Evolutionary conservation across 2,329 filamentous ascomycete genomes (phyloP).

Genomic region (Magnaporthiopsis poae): DNA sequence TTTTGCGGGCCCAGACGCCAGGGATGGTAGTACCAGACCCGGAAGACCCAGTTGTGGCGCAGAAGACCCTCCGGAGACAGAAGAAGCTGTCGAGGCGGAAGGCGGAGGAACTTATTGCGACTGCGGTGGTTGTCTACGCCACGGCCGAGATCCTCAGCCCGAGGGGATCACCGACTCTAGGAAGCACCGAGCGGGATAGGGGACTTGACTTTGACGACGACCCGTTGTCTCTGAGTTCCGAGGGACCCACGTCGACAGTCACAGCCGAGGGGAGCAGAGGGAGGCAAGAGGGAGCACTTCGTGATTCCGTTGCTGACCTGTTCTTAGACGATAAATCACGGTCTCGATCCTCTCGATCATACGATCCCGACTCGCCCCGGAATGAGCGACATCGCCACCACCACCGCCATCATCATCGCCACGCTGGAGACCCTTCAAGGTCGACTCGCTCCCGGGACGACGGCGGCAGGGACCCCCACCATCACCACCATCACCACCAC

Average conservation of each 20-base stretch:
- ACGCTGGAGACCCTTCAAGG: conserved; percentile 15
- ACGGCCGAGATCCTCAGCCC: conserved; percentile 38
- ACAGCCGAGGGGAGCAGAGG: conserved; percentile 19
- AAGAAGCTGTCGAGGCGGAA: conserved; percentile 34
- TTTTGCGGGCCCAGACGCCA: conserved; percentile 33
- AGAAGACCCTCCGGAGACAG: conserved; percentile 34
- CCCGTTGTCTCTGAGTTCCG: conserved; percentile 12
- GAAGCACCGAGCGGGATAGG: conserved; percentile 23
- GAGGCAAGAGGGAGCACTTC: conserved; percentile 29
- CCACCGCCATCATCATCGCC: conserved; percentile 27
- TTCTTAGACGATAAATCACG: conserved; percentile 40
- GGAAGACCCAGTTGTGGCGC: conserved; percentile 27
- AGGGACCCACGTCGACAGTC: conserved; percentile 2
- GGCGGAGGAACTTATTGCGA: conserved; percentile 43
- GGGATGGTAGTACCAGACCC: conserved; percentile 36
- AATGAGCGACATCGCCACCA: conserved; percentile 31
- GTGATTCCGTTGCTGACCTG: conserved; percentile 44
- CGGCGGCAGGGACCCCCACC: conserved; percentile 16
- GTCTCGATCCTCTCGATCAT: conserved; percentile 23
- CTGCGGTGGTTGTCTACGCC: conserved; percentile 45
- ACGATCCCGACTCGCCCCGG: conserved; percentile 22
- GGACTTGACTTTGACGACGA: conserved; percentile 25
- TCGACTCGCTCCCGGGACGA: conserved; percentile 21
- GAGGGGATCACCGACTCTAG: conserved; percentile 25
- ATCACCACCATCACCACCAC: conserved; percentile 16